Evolutionary conservation across 2,329 filamentous ascomycete species (phyloP).

Genomic region (Colletotrichum sansevieriae): DNA sequence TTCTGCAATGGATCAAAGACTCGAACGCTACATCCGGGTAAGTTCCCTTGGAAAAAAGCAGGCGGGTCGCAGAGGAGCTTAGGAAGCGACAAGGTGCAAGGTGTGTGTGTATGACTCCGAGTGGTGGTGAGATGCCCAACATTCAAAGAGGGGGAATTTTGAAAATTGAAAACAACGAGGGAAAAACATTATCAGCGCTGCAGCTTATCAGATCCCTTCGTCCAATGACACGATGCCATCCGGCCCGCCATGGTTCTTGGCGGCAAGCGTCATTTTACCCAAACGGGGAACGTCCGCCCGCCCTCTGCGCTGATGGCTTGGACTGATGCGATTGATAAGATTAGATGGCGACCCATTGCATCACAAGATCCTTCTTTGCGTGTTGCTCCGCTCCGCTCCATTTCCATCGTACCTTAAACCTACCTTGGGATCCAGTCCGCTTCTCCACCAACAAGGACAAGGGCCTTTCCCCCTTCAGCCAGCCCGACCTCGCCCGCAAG

Average conservation of each 20-base stretch:
- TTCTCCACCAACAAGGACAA: constrained; percentile 5
- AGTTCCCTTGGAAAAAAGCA: constrained; percentile 19
- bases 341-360: constrained; percentile 22
- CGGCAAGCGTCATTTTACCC: constrained; percentile 24
- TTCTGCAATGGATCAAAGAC: neutral
- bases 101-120: neutral
- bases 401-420: constrained; percentile 21
- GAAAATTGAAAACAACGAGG: neutral
- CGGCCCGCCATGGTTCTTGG: constrained; percentile 26
- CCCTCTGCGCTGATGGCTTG: constrained; percentile 5
- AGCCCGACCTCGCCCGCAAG: constrained; percentile 27
- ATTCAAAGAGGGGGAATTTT: neutral
- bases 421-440: neutral
- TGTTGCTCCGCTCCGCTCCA: neutral
- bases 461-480: neutral
- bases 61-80: constrained; percentile 20
- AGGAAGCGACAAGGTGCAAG: neutral
- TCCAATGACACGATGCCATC: constrained; percentile 12
- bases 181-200: constrained; percentile 12
- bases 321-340: constrained; percentile 41
- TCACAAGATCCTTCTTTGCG: constrained; percentile 18
- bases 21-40: constrained; percentile 11
- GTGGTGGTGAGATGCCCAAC: too few relatives aligned
- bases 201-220: constrained; percentile 33
- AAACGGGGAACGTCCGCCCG: constrained; percentile 25